Percentiles rank a stretch among this genome's conserved stretches.
These are phyloP conservation scores for Boletus rubroflammeus DNA, from an alignment of 768 basidiomycete genomes.

Conservation along the genomic window DNA sequence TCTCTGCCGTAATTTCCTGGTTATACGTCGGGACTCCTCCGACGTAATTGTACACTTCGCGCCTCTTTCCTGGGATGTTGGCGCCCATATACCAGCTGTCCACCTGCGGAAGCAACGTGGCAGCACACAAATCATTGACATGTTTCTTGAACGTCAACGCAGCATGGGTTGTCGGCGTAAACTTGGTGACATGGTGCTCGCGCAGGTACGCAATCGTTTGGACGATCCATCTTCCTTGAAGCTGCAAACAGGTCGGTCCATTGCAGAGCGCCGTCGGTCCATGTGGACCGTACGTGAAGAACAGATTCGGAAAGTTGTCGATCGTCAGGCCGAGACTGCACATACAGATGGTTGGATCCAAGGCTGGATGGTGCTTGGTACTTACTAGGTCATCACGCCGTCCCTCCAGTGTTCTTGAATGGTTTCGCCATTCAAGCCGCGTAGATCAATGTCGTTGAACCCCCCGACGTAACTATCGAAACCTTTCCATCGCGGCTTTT, in stretches of 20 bases:
- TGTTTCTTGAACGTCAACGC: conserved; percentile 10
- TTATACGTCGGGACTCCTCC: neutral
- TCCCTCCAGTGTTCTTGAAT: conserved; percentile 17
- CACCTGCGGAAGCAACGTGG: neutral
- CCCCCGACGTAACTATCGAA: conserved; percentile 8
- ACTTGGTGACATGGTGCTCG: conserved; percentile 12
- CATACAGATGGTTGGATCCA: neutral
- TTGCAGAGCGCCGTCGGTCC: conserved; percentile 10
- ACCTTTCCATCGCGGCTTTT: neutral
- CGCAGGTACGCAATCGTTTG: conserved; percentile 9
- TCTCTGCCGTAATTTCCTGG: conserved; percentile 3
- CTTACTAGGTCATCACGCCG: conserved; percentile 15
- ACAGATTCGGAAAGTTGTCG: conserved; percentile 15
- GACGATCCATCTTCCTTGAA: conserved; percentile 9
- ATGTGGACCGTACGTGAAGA: conserved; percentile 9
- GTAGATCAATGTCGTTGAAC: conserved; percentile 8
- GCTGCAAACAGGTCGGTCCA: conserved; percentile 2
- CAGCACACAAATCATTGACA: neutral
- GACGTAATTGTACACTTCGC: conserved; percentile 4
- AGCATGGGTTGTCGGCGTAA: conserved; percentile 6
- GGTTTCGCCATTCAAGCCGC: conserved; percentile 8
- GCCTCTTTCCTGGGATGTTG: conserved; percentile 11
- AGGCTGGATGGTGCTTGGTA: too few relatives aligned
- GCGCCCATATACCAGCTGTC: conserved; percentile 8
- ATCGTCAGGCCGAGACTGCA: conserved; percentile 15